Base-by-base conservation (phyloP, 495 filamentous ascomycete genomes). In the Entonaema liquescens region DNA sequence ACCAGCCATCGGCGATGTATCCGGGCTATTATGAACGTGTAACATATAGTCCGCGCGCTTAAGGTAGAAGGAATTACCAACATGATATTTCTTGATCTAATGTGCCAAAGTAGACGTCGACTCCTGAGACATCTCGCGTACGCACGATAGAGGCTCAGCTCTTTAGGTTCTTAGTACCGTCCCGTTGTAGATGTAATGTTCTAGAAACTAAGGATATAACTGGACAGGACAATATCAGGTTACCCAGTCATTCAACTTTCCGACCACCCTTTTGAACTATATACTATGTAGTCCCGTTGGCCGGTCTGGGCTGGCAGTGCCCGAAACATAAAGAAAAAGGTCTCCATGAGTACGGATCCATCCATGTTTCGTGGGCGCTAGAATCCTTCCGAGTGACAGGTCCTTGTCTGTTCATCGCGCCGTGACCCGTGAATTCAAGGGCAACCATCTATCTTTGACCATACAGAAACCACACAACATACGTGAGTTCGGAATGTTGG, bases 1-100 rank as follows among this genome's bases (percentile, higher is more conserved):
- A 60, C 62, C 60, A 33, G 17, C 42, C 38, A 26, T 47, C n/a
- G 61, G 23, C 13, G 31, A 54, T 29, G 36, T 69, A 52, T 59
- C 65, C 62, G 57, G 62, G 70, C 65, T 64, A 67, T 65, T 9
- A 15, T 25, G 25, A n/a, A 12, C 23, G 70, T 73, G 70, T 61
- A 66, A 73, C 70, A 26, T 21, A 56, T 53, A 57, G 15, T 5
- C 7, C 42, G 50, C 56, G 70, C 61, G 65, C 70, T 62, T 73
- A 66, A 66, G 52, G 35, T 66, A 57, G 65, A 50, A 62, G 54
- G 23, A 53, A 53, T 53, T 31, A 5, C 15, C 12, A 21, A 50
- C 5, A 5, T 3, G 23, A 17, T 23, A n/a, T n/a, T n/a, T n/a
- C 40, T 54, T 23, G 44, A 57, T 40, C 58, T 62, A 55, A 15